Evolutionary conservation across 106 monocot species (phyloP).

Genomic region (Dioscorea dumetorum): DNA sequence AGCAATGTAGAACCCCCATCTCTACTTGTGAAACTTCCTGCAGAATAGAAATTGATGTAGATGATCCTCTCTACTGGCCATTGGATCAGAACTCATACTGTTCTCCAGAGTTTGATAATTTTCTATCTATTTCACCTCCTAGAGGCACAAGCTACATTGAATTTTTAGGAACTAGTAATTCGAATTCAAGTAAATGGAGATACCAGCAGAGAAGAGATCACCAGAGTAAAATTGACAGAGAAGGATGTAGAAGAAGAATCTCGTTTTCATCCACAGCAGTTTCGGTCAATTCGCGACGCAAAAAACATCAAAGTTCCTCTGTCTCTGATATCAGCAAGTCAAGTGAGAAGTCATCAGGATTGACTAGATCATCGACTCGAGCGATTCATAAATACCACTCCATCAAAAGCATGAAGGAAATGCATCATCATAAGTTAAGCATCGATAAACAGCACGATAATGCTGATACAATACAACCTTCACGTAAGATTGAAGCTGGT

Average conservation of each 20-base stretch:
- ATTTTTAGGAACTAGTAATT: slow-evolving; percentile 1
- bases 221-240: neutral
- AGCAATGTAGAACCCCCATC: slow-evolving; percentile 2
- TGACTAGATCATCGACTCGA: slow-evolving; percentile 19
- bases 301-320: too few relatives aligned
- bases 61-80: slow-evolving; percentile 68
- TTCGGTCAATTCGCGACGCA: neutral
- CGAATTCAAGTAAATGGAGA: slow-evolving; percentile 17
- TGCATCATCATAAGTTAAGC: slow-evolving; percentile 2
- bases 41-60: neutral
- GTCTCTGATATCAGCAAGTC: neutral
- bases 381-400: neutral
- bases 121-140: slow-evolving; percentile 45
- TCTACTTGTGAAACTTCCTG: slow-evolving; percentile 2
- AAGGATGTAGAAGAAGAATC: slow-evolving; percentile 11
- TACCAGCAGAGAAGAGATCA: slow-evolving; percentile 16
- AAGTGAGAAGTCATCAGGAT: neutral
- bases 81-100: slow-evolving; percentile 36
- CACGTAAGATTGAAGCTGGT: slow-evolving; percentile 18
- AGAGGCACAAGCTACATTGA: neutral
- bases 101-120: slow-evolving; percentile 30
- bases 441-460: neutral
- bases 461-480: neutral
- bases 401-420: slow-evolving; percentile 5
- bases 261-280: slow-evolving; percentile 3